Conservation (phyloP, 148 eudicot species). For the Nyssa sinensis region DNA sequence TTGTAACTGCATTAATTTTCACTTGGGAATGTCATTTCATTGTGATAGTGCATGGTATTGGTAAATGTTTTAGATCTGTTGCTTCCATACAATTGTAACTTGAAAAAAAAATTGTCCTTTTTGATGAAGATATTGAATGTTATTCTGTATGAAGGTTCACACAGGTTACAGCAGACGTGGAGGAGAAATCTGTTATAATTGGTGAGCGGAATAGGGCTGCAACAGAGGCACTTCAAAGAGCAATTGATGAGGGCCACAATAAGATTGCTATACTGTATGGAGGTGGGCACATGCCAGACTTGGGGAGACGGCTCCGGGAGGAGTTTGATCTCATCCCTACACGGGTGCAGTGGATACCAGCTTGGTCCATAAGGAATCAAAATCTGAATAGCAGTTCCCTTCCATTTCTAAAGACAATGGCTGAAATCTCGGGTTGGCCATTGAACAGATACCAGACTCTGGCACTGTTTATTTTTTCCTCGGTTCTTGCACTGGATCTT, state of each 20-base stretch:
- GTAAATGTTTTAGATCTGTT: not conserved
- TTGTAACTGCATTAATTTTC: not conserved
- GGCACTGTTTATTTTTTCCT: slow-evolving; percentile 72
- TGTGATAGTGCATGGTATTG: not conserved
- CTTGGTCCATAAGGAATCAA: slow-evolving; percentile 77
- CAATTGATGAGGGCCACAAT: slow-evolving; percentile 70
- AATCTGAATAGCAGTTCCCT: slow-evolving; percentile 51
- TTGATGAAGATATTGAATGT: not conserved
- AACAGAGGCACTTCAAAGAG: slow-evolving; percentile 61
- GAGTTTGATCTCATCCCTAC: slow-evolving; percentile 82
- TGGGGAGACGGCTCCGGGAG: slow-evolving; percentile 71
- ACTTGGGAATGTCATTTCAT: not conserved
- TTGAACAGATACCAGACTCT: slow-evolving; percentile 80
- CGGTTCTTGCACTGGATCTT: slow-evolving; percentile 85
- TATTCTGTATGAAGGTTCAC: slow-evolving; percentile 54
- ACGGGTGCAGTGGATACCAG: slow-evolving; percentile 83
- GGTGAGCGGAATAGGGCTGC: slow-evolving; percentile 97
- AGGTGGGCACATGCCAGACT: slow-evolving; percentile 98
- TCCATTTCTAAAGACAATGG: slow-evolving; percentile 65
- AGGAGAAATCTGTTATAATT: slow-evolving; percentile 80
- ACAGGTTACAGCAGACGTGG: slow-evolving; percentile 71
- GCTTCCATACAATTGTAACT: not conserved
- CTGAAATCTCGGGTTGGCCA: slow-evolving; percentile 81
- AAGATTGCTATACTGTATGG: slow-evolving; percentile 92
- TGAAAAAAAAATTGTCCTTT: not conserved